Base-by-base conservation (phyloP, 192 early-diverging fungal genomes). In the Coemansia sp. region DNA sequence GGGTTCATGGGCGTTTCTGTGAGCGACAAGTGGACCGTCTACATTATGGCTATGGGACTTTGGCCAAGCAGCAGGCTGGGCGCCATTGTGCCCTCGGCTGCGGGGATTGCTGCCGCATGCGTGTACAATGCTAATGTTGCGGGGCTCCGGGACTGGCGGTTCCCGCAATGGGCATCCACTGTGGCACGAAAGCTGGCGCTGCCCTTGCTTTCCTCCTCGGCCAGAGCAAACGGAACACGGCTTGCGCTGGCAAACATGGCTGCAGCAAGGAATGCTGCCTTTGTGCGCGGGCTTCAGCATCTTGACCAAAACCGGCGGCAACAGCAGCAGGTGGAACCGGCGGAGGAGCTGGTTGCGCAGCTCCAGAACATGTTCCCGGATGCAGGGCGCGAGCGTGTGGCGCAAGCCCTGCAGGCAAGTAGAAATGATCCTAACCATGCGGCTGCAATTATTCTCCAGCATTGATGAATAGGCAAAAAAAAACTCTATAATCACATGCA, bases 61-160 rank as follows among this genome's bases (percentile, higher is more conserved):
- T 5, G 61, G 21, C 59, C 46, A 24, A 43, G 49, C 6, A 23
- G 65, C 10, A 49, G 62, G 52, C 30, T 49, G 2, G 58, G 26
- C 26, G 36, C 49, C 4, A 15, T 35, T 5, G 18, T 63, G 53
- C 71, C 65, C 10, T 61, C 66, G 20, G 26, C 20, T 44, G 65
- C 66, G 1, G 71, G 71, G 8, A 55, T 73, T 2, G 53, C 41
- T 38, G 71, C 71, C 1, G 43, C 63, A 36, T 35, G 53, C 49
- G 61, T 63, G 16, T 73, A 73, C n/a, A 48, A 30, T 41, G 68
- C 68, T 0, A 53, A 70, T 21, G 30, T 71, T 44, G 69, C 56
- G 1, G 69, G 69, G 24, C 63, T 71, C 7, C 18, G n/a, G 69
- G 24, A 35, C 45, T 71, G 69, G 69, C 69, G 69, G 5, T 41